Evolutionary conservation across 192 early-diverging fungal genomes (phyloP), one percentile per base, ranked within the genome.

Genomic region (Backusella tarrabulga): DNA sequence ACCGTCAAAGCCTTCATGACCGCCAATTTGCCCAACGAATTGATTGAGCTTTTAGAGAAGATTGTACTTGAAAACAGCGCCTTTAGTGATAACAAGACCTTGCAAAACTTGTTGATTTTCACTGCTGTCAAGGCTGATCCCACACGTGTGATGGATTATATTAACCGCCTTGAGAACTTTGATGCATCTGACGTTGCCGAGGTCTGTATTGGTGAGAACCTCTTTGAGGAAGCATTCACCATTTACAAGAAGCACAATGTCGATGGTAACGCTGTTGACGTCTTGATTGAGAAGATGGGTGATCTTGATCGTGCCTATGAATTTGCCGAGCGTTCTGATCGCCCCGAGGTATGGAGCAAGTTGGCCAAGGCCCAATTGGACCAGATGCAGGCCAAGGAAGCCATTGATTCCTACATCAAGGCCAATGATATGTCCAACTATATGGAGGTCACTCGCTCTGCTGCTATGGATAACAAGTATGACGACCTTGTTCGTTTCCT

Each of bases 1-100:
- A 94, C 97, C 21, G 98, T 99, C 71, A 98, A 98, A 87, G 97
- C 98, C 0, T 99, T 99, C 75, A 98, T 99, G 96, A 92, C 91
- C 21, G 97, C 98, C 40, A 95, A 95, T 72, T 88, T 99, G 19
- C 96, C 97, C 9, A 92, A 96, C 60, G 98, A 99, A 85, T 88
- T 99, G 71, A 99, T 99, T 76, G 97, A 98, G 85, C 87, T 99
- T 6, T 85, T 99, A 70, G 97, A 98, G 84, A 97, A 97, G 88
- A 88, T 99, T 77, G 94, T 99, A 8, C 86, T 99, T 54, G 98
- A 98, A 83, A 90, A 91, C 68, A 90, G 94, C 34, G 88, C 94
- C 9, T 99, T 99, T 80, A 94, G 90, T 79, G 97, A 98, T 84
- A 97, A 99, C 88, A 89, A 93, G 77, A 98, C 95, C 75, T 87